phyloP scores from a whole-genome alignment of 202 grass and related monocot genomes.

The Carex sylvatica region DNA sequence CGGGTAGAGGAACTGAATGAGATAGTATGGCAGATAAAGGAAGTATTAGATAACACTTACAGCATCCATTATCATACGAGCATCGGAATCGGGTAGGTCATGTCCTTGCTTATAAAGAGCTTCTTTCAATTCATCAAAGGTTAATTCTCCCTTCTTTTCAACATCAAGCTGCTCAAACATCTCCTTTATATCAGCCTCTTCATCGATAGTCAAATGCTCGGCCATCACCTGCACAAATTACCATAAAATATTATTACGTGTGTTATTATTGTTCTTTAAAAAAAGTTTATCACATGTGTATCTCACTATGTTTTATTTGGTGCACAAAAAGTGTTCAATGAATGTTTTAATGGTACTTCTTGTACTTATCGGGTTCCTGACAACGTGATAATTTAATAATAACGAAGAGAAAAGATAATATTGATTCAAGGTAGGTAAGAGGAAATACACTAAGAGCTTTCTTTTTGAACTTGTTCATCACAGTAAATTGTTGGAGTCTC shows the following conservation, averaged over 20 bases:
- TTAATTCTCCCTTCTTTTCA: conserved; percentile 61
- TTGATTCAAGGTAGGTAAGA: neutral
- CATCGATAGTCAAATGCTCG: conserved; percentile 64
- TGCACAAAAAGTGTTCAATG: too few species aligned
- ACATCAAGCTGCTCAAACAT: conserved; percentile 68
- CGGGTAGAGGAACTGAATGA: neutral
- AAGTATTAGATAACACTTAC: conserved; percentile 35
- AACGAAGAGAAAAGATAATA: neutral
- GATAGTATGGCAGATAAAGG: neutral
- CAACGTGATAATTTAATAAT: neutral
- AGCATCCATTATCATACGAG: conserved; percentile 66
- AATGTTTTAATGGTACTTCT: too few species aligned
- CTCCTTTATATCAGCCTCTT: conserved; percentile 79
- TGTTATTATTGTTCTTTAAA: neutral
- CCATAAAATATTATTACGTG: neutral
- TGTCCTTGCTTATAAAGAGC: conserved; percentile 61
- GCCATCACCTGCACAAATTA: conserved; percentile 55
- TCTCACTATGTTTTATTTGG: too few species aligned
- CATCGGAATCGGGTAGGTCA: conserved; percentile 61
- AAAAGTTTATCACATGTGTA: too few species aligned
- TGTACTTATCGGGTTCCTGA: too few species aligned
- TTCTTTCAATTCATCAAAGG: conserved; percentile 65
- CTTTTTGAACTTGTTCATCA: conserved; percentile 96
- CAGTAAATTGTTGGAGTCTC: conserved; percentile 70
- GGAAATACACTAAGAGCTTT: conserved; percentile 62